Percentiles rank a stretch among this genome's conserved stretches.
phyloP scores from a whole-genome alignment of 1,284 basidiomycete species.

The Moniliophthora roreri region DNA sequence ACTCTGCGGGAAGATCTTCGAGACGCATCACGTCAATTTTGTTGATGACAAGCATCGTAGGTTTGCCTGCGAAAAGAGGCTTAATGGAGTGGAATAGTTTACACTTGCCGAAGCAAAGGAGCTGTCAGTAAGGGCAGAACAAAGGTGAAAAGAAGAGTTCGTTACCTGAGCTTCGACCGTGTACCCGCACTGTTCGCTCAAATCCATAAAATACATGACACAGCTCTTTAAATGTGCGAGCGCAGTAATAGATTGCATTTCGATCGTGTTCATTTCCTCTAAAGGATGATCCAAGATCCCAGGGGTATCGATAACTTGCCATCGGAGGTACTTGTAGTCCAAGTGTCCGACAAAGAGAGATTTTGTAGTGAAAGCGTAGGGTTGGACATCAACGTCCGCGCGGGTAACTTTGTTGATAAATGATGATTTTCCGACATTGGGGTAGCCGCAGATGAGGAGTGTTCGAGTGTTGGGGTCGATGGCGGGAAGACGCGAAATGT shows the following conservation, averaged over 20 bases:
- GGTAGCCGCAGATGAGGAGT: constrained; percentile 94
- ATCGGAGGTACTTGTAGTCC: constrained; percentile 96
- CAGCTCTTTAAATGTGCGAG: constrained; percentile 91
- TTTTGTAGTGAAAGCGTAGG: constrained; percentile 97
- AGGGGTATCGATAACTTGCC: constrained; percentile 97
- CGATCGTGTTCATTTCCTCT: constrained; percentile 99
- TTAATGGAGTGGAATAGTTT: constrained; percentile 98
- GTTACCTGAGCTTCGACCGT: constrained; percentile 87
- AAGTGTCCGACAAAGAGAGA: constrained; percentile 95
- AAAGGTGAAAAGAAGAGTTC: constrained; percentile 14
- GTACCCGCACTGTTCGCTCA: constrained; percentile 96
- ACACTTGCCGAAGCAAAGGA: constrained; percentile 61
- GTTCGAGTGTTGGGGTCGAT: constrained; percentile 98
- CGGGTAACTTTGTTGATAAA: constrained; percentile 99
- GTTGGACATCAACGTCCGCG: constrained; percentile 96
- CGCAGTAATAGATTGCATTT: constrained; percentile 98
- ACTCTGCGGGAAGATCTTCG: constrained; percentile 76
- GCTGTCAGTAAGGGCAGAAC: constrained; percentile 3
- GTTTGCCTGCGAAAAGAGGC: constrained; percentile 91
- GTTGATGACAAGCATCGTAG: constrained; percentile 91
- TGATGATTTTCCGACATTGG: constrained; percentile 96
- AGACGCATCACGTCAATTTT: constrained; percentile 91
- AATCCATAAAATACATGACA: constrained; percentile 95
- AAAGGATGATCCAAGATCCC: constrained; percentile 92
- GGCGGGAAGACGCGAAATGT: constrained; percentile 92